Evolutionary conservation across 139 green algal genomes (phyloP).

Genomic region (Microglena sp.): DNA sequence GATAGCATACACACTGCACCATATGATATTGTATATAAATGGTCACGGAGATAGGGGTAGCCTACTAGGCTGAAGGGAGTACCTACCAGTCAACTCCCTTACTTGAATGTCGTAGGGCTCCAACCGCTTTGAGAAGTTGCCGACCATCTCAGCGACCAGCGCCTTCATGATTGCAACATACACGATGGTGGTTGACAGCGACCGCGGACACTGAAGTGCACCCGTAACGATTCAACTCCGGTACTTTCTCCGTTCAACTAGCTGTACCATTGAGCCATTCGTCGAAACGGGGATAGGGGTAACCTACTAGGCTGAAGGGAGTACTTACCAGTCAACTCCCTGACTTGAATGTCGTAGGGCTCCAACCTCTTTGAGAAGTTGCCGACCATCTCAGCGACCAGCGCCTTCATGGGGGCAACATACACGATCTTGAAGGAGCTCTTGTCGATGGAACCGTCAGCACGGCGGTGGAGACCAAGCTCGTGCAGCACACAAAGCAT

Average conservation of each 20-base stretch:
- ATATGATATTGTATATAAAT: no score
- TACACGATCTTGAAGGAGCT: slow-evolving; percentile 94
- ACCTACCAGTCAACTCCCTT: slow-evolving; percentile 71
- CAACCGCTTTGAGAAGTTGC: slow-evolving; percentile 74
- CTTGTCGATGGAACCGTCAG: slow-evolving; percentile 79
- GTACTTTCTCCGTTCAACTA: no score
- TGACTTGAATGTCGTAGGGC: slow-evolving; percentile 55
- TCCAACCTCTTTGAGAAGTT: slow-evolving; percentile 72
- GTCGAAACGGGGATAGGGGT: no score
- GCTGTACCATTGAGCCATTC: no score
- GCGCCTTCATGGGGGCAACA: slow-evolving; percentile 96
- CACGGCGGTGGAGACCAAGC: slow-evolving; percentile 45
- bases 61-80: no score
- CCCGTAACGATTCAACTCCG: no score
- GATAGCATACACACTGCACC: no score
- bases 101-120: slow-evolving; percentile 58
- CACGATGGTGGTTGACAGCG: no score
- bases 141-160: slow-evolving; percentile 97
- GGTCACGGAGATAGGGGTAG: no score
- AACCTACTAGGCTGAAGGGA: no score
- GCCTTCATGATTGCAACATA: slow-evolving; percentile 99
- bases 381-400: slow-evolving; percentile 98
- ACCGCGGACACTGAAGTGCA: no score
- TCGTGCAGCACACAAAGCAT: slow-evolving; percentile 95
- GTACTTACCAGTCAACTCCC: slow-evolving; percentile 74